Percentiles rank a stretch among this genome's conserved stretches.
Evolutionary conservation across 2,329 filamentous ascomycete genomes (phyloP).

Genomic region (Neofusicoccum laricinum): DNA sequence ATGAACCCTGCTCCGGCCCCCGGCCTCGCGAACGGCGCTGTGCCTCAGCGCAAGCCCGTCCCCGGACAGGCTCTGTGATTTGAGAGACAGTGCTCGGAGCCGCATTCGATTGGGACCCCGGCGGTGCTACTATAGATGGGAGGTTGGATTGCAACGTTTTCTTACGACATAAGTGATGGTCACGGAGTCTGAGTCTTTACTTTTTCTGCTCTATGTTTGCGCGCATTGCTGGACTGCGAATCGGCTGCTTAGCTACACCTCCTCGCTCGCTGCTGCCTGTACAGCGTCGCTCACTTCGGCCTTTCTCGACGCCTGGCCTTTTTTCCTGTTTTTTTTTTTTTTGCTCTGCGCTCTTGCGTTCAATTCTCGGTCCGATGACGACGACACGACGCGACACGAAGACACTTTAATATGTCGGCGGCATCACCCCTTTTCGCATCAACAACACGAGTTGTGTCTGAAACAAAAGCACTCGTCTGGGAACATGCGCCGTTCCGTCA

Average conservation of each 20-base stretch:
- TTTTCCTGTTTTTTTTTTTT: neutral
- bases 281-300: neutral
- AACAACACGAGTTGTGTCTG: neutral
- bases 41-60: conserved; percentile 46
- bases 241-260: neutral
- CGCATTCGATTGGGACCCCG: neutral
- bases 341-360: neutral
- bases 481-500: neutral
- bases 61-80: conserved; percentile 45
- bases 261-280: conserved; percentile 1
- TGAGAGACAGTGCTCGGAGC: neutral
- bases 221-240: neutral
- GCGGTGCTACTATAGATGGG: conserved; percentile 4
- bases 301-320: neutral
- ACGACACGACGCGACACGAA: neutral
- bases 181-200: conserved; percentile 7
- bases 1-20: conserved; percentile 30
- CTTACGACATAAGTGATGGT: conserved; percentile 5
- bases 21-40: conserved; percentile 19
- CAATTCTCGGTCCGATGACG: neutral
- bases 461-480: neutral
- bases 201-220: neutral
- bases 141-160: conserved; percentile 7
- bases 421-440: neutral
- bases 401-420: neutral